Percentiles rank a stretch among this genome's conserved stretches.
phyloP scores from a whole-genome alignment of 1,139 yeast species.

The Geotrichum bryndzae region DNA sequence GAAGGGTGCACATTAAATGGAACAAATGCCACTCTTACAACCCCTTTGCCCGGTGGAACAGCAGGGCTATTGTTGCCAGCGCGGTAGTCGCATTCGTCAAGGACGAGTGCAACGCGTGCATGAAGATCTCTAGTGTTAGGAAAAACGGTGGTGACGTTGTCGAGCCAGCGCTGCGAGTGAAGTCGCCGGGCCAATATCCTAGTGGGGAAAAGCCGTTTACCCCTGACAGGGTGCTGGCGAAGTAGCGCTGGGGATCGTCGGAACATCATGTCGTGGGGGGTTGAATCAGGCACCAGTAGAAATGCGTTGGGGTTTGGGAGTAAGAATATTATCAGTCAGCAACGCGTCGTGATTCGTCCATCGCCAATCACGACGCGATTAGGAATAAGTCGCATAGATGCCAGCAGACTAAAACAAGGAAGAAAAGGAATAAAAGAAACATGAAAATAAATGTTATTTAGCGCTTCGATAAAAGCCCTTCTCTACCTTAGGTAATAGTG shows the following conservation, averaged over 20 bases:
- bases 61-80: background rate
- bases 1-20: constrained; percentile 29
- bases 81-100: background rate
- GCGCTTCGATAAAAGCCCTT: too few relatives aligned
- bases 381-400: background rate
- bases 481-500: too few relatives aligned
- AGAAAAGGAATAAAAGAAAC: background rate
- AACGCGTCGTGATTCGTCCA: background rate
- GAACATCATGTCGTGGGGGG: background rate
- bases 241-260: background rate
- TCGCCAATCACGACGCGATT: background rate
- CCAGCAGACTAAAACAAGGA: too few relatives aligned
- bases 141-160: background rate
- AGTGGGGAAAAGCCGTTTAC: background rate
- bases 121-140: constrained; percentile 20
- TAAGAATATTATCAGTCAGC: background rate
- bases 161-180: background rate
- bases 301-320: background rate
- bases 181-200: background rate
- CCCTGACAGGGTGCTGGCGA: background rate
- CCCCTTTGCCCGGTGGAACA: constrained; percentile 1
- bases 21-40: constrained; percentile 27
- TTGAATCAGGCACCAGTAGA: background rate
- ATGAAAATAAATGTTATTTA: background rate
- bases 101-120: constrained; percentile 22